Conservation (phyloP, 495 filamentous ascomycete genomes). For the Astrothelium subdiscretum region DNA sequence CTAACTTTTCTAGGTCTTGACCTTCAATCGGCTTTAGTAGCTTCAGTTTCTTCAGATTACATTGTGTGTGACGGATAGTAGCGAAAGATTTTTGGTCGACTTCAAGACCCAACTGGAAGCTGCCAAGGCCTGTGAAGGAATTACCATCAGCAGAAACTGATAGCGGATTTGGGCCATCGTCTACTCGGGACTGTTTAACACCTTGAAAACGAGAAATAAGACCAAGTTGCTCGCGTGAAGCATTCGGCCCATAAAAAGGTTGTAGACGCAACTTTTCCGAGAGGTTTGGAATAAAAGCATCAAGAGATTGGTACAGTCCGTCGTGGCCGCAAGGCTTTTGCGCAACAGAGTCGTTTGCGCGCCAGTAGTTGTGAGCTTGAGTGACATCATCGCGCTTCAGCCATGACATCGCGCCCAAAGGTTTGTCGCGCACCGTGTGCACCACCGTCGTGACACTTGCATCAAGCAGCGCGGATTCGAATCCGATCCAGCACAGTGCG, state of each 20-base stretch:
- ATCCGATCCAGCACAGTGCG: conserved; percentile 40
- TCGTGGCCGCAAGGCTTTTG: background rate
- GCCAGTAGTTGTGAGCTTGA: conserved; percentile 40
- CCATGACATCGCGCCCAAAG: conserved; percentile 45
- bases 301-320: conserved; percentile 3
- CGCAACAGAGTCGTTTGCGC: conserved; percentile 32
- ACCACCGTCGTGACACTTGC: conserved; percentile 28
- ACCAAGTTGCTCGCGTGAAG: background rate
- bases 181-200: conserved; percentile 9
- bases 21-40: conserved; percentile 35
- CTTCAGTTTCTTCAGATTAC: conserved; percentile 33
- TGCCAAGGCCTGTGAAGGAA: conserved; percentile 39
- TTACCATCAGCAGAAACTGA: conserved; percentile 37
- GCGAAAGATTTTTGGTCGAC: conserved; percentile 34
- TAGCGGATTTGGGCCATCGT: conserved; percentile 33
- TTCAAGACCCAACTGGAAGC: conserved; percentile 45
- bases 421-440: conserved; percentile 30
- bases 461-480: conserved; percentile 32
- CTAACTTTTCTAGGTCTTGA: conserved; percentile 14
- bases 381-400: conserved; percentile 42
- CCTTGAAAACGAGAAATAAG: conserved; percentile 12
- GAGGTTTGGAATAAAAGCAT: conserved; percentile 6
- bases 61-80: conserved; percentile 39
- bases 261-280: background rate
- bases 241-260: background rate